A percentile compares a stretch with the other conserved stretches of the same genome.
These are phyloP conservation scores for Aspergillus quadrilineatus DNA, from an alignment of 2,329 filamentous ascomycete species.

Conservation along the genomic window DNA sequence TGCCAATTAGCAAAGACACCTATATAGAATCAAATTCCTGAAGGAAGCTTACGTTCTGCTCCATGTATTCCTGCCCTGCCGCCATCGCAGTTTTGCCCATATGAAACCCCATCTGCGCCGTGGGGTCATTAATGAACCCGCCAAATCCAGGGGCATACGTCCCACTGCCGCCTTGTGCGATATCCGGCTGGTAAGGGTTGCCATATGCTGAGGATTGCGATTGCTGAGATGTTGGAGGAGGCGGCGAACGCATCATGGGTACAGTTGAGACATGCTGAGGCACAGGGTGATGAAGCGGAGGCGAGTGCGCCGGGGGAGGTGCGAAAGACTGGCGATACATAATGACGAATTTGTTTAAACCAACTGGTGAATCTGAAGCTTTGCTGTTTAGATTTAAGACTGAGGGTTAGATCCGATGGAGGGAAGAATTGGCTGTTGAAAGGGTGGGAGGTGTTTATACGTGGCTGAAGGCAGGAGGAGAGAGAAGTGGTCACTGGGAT, in stretches of 20 bases:
- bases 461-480: constrained; percentile 29
- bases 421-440: background rate
- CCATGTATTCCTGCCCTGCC: constrained; percentile 89
- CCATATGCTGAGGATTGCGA: constrained; percentile 56
- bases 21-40: background rate
- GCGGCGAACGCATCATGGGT: constrained; percentile 92
- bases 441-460: constrained; percentile 23
- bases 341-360: constrained; percentile 12
- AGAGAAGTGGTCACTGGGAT: background rate
- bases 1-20: background rate
- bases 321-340: constrained; percentile 88
- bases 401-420: constrained; percentile 5
- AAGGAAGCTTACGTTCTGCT: constrained; percentile 71
- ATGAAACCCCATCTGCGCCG: constrained; percentile 91
- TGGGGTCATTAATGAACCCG: constrained; percentile 93
- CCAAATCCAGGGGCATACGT: constrained; percentile 65
- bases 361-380: background rate
- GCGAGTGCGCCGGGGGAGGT: constrained; percentile 72
- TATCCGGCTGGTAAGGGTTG: constrained; percentile 50
- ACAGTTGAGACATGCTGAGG: constrained; percentile 98
- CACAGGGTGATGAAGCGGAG: constrained; percentile 92
- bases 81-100: constrained; percentile 89
- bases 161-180: constrained; percentile 41
- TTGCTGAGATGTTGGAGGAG: constrained; percentile 72
- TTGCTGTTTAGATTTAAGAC: constrained; percentile 9